Base-by-base conservation (phyloP, 768 basidiomycete genomes). In the Wakefieldia striispora region DNA sequence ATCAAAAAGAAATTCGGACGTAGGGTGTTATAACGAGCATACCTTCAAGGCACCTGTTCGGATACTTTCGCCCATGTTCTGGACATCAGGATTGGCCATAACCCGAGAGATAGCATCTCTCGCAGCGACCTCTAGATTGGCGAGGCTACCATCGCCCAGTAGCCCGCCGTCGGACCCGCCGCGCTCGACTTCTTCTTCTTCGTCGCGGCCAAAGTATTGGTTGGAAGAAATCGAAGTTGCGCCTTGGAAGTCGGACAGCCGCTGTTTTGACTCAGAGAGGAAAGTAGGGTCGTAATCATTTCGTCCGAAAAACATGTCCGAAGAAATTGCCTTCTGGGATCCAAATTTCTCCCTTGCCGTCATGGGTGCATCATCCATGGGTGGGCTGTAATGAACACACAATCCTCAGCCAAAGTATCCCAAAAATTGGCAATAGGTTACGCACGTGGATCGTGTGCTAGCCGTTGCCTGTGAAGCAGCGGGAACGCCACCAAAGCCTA, bases 251-350 rank as follows among this genome's bases (percentile, higher is more conserved):
- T 80, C 73, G 59, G 86, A 81, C 36, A 97, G 73, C 3, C 95
- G 84, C 11, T 78, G 70, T 62, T 91, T 88, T 6, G 94, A 94
- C 70, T 97, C 93, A 40, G 75, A 70, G 36, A 79, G 61, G 4
- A 82, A 76, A 33, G 67, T 61, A 2, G 91, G 82, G 63, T 98
- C 95, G 70, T 97, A 97, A 19, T 83, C 68, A 42, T 88, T 88
- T 36, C 95, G 81, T 20, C 86, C 92, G 66, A 98, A 98, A 75
- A 87, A 97, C 90, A 94, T 93, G 63, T 98, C 97, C 4, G 93
- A 95, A 6, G 95, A 97, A 66, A 99, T 99, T 46, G 82, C 93
- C 65, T 97, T 99, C 66, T 98, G 97, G 51, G 63, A 68, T 2
- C 92, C 91, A 66, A 98, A 99, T 60, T 90, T 91, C 8, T 95